Base-by-base conservation (phyloP, 2,329 filamentous ascomycete genomes). In the Aspergillus oerlinghausenensis region DNA sequence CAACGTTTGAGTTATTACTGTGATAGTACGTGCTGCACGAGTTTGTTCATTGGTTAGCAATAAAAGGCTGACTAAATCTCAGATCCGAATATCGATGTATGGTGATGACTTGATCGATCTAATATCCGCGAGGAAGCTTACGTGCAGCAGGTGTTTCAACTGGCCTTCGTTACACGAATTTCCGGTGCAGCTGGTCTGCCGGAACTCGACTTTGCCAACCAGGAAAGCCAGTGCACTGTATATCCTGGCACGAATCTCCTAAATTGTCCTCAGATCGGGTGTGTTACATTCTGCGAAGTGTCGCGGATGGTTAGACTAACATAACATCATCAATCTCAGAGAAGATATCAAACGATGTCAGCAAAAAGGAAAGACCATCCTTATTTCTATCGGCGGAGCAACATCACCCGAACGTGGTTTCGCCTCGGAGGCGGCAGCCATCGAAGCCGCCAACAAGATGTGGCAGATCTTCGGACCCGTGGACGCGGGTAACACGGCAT, bases 341-440 rank as follows among this genome's bases (percentile, higher is more conserved):
- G 66, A 71, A 40, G 79, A 82, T 54, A 82, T 83, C 62, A 70
- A 68, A 19, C 72, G 78, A 9, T 92, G 88, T 73, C 88, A 92
- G 70, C 63, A 72, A 11, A 73, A 84, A 58, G 82, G 82, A 60
- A 92, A 91, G 73, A 89, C 87, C 1, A 86, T 92, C 62, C 69
- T 90, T 45, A 78, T 92, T 8, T 90, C 88, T 2, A 78, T 92
- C 48, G 88, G 88, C n/a, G 88, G 89, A 38, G 84, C 84, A 2
- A 86, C 86, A 1, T 89, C 89, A 70, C 83, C 77, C 19, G 86
- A 89, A 69, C 86, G 84, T 28, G 87, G 87, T 26, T 89, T 89
- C 75, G 65, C 72, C 40, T 81, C 78, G 19, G 63, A 76, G 1
- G 61, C 71, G 0, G 80, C 76, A 0, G 87, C 87, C 7, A 69